Conservation (phyloP, 108 stramenopile genomes). For the Cyclotella baltica region DNA sequence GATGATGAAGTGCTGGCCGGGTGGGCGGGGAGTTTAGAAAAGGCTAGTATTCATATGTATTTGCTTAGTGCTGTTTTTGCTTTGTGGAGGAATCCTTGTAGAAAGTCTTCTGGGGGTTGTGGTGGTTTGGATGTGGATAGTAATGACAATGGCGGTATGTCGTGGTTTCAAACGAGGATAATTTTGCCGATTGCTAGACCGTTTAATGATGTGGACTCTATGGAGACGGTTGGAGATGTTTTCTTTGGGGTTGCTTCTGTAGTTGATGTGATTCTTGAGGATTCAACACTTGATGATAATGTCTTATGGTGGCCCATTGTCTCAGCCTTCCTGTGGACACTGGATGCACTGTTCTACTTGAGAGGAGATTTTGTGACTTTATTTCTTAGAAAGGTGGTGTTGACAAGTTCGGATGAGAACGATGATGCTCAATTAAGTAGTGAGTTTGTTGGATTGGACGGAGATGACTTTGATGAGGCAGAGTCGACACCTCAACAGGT, state of each 20-base stretch:
- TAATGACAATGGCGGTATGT: background rate
- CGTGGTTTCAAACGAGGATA: conserved; percentile 10
- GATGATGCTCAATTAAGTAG: conserved; percentile 8
- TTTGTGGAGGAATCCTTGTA: conserved; percentile 32
- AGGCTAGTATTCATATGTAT: conserved; percentile 41
- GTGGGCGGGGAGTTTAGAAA: conserved; percentile 26
- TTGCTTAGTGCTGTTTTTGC: conserved; percentile 46
- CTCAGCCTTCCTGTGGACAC: conserved; percentile 36
- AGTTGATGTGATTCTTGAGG: conserved; percentile 36
- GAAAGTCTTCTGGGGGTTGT: background rate
- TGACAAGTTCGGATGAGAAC: background rate
- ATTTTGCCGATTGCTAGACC: background rate
- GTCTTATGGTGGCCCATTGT: conserved; percentile 44
- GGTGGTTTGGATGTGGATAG: background rate
- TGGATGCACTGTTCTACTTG: conserved; percentile 48
- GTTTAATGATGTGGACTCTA: conserved; percentile 32
- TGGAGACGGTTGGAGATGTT: conserved; percentile 39
- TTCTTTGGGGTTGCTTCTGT: conserved; percentile 49
- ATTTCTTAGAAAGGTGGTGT: conserved; percentile 19
- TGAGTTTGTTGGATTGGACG: background rate
- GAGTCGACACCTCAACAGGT: background rate
- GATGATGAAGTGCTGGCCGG: background rate
- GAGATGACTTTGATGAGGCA: background rate
- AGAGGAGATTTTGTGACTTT: conserved; percentile 42
- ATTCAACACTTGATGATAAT: conserved; percentile 38